Base-by-base conservation (phyloP, 768 basidiomycete species). In the Boletus sensibilis region DNA sequence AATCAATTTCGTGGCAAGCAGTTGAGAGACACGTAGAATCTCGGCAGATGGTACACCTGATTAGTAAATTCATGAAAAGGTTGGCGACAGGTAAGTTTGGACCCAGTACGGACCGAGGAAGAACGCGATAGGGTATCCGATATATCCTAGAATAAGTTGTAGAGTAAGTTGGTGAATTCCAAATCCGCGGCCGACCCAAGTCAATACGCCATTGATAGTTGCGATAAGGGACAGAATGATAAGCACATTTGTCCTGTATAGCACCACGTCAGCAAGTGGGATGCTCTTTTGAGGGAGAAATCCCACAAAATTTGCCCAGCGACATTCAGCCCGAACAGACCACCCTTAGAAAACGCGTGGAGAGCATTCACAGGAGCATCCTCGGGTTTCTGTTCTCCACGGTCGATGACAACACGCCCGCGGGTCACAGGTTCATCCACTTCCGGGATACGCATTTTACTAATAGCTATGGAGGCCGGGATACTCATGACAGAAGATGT, bases 401-500 rank as follows among this genome's bases (percentile, higher is more conserved):
- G 87, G 70, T 92, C 90, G 53, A 94, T 79, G 47, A 88, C 82
- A 55, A 94, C 81, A 34, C 76, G 82, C 13, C 93, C 93, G 34
- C 89, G 87, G 29, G 93, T 94, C 42, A 93, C 82, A 29, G 93
- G 93, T 61, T 90, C 90, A 20, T 94, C 93, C 27, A 79, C 70
- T 74, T 96, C 94, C 0, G 94, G 94, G 34, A 86, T 61, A 42
- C 93, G 90, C 64, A 95, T 78, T 74, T 96, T 96, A 68, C 87
- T 89, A 65, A 96, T 94, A 2, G 93, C 83, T 68, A 96, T 94
- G 14, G 92, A 94, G 0, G 94, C 94, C 20, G 94, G 94, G 58
- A 97, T 96, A 70, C 87, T 90, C 94, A 96, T 96, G 56, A 95
- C 88, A 9, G 91, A 92, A 6, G 94, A 88, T 3, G 93, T 94